A percentile compares a stretch with the other conserved stretches of the same genome.
These are phyloP conservation scores for Zygotorulaspora sp. DNA, from an alignment of 805 yeast genomes.

Conservation along the genomic window DNA sequence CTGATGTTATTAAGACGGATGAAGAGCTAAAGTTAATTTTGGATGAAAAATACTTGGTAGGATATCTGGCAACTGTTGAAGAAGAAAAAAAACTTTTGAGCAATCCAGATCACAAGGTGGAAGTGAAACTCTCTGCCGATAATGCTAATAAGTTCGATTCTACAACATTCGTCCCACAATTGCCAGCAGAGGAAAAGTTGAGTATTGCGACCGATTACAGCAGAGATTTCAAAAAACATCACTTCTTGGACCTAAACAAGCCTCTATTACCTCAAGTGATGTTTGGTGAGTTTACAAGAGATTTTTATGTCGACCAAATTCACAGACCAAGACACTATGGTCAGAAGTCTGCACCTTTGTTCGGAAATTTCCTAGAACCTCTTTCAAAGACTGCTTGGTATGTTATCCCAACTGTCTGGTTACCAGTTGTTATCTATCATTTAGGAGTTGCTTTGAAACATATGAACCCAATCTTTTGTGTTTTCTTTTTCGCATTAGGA, in stretches of 20 bases:
- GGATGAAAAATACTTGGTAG: constrained; percentile 74
- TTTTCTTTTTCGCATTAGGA: constrained; percentile 70
- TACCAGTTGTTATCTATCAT: constrained; percentile 68
- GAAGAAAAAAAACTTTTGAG: constrained; percentile 70
- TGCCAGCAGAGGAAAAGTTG: constrained; percentile 70
- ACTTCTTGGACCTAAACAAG: constrained; percentile 78
- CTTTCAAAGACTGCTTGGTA: constrained; percentile 91
- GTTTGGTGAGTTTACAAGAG: constrained; percentile 70
- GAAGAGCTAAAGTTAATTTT: constrained; percentile 73
- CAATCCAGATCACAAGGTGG: constrained; percentile 57
- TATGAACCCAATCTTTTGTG: constrained; percentile 41
- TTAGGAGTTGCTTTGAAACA: constrained; percentile 55
- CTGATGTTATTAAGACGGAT: constrained; percentile 47
- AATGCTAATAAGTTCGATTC: constrained; percentile 42
- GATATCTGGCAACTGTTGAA: constrained; percentile 73
- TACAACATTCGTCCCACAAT: constrained; percentile 50
- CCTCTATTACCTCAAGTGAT: constrained; percentile 82
- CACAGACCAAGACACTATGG: constrained; percentile 99
- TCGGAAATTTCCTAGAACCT: constrained; percentile 94
- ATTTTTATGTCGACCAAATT: constrained; percentile 90
- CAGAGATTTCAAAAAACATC: constrained; percentile 68
- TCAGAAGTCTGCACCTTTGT: constrained; percentile 90
- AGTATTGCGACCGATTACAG: constrained; percentile 73
- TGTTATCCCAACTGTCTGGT: constrained; percentile 83
- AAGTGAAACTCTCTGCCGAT: constrained; percentile 44